Percentiles rank a stretch among this genome's conserved stretches.
Conservation (phyloP, 1,284 basidiomycete species). For the Agroathelia rolfsii region DNA sequence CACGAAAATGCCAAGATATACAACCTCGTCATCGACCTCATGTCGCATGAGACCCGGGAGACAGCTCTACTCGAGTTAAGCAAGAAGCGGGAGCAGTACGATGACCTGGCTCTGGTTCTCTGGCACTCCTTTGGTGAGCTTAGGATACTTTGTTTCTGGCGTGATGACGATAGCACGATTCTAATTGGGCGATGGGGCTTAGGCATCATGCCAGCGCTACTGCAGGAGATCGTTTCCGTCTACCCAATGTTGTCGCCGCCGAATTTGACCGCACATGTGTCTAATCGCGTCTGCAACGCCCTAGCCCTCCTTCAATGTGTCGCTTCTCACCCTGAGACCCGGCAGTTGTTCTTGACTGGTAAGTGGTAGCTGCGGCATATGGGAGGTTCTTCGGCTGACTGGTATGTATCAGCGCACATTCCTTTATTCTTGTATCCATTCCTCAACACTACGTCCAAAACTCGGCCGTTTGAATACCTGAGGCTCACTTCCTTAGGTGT, state of each 20-base stretch:
- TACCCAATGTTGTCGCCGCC: constrained; percentile 95
- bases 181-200: constrained; percentile 4
- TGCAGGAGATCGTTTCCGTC: constrained; percentile 98
- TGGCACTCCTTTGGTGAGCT: constrained; percentile 97
- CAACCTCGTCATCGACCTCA: constrained; percentile 70
- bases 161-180: not conserved
- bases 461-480: constrained; percentile 97
- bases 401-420: constrained; percentile 72
- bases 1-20: constrained; percentile 80
- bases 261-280: constrained; percentile 93
- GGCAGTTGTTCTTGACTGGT: constrained; percentile 89
- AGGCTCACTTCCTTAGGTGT: constrained; percentile 96
- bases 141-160: constrained; percentile 1
- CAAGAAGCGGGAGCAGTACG: constrained; percentile 99
- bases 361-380: constrained; percentile 14
- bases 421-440: constrained; percentile 99
- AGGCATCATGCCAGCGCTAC: constrained; percentile 98
- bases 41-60: constrained; percentile 77
- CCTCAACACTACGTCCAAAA: constrained; percentile 98
- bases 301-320: constrained; percentile 97
- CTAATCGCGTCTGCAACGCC: constrained; percentile 99
- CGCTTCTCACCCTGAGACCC: constrained; percentile 89
- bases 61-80: constrained; percentile 88
- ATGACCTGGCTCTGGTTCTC: constrained; percentile 93
- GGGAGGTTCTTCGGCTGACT: constrained; percentile 2